Evolutionary conservation across 352 stramenopile species (phyloP), one percentile per base, ranked within the genome.

Genomic region (Pythium volutum): DNA sequence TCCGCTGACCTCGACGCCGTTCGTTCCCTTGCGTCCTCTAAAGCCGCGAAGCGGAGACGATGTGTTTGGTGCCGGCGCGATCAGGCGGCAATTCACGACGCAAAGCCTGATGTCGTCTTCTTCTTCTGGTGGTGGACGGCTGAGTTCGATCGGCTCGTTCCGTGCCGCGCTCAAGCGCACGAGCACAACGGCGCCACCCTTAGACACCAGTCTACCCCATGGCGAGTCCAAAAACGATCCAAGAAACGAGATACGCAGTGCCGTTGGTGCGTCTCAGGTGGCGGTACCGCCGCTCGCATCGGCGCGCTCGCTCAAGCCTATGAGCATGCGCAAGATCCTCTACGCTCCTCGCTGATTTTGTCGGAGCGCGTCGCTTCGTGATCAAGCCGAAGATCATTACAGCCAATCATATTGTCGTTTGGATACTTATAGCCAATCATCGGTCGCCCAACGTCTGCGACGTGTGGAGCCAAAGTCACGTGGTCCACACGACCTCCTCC

Each of bases 101-200:
- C 55, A 42, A 4, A 50, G 2, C n/a, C 12, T 56, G 33, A 16
- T 7, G 14, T 41, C 41, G 18, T 27, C 50, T 41, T 41, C 23
- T 1, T 41, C n/a, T 2, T 36, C 50, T 6, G 45, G 25, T 12
- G 29, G 50, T 12, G 56, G 27, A 45, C 63, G 41, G 0, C 33
- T 75, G 36, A 57, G 55, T 10, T 73, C 65, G 1, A 75, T 72
- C 23, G 68, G 64, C 22, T 67, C 64, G 39, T 75, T 72, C 33
- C 48, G 59, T 6, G 47, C 25, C 0, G 58, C 55, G 10, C 20
- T 64, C 9, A 48, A 66, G 54, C 64, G 50, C 9, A 42, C 48
- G 26, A 58, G 27, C 52, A 51, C 58, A 7, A 23, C 48, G 15
- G 10, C n/a, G 15, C 34, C 33, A 34, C 22, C 36, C 22, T 4